Conservation (phyloP, 306 rosid species). For the Fragaria iinumae region DNA sequence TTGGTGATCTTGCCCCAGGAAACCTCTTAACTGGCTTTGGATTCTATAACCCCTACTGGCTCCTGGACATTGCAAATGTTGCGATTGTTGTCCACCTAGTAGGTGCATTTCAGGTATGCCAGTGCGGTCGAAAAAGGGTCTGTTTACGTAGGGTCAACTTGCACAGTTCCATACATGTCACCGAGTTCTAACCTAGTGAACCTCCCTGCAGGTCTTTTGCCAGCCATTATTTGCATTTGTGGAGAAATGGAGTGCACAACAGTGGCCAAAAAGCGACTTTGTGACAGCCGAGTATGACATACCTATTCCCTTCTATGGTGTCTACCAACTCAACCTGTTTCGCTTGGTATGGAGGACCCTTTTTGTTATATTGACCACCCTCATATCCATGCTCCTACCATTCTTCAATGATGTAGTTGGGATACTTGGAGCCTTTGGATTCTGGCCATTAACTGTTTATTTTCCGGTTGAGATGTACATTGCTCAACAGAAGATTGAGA, state of each 20-base stretch:
- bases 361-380: slow-evolving; percentile 56
- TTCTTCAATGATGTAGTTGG: slow-evolving; percentile 85
- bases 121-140: background rate
- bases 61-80: slow-evolving; percentile 64
- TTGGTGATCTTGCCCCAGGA: slow-evolving; percentile 63
- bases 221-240: slow-evolving; percentile 77
- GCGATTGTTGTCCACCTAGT: slow-evolving; percentile 69
- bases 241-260: slow-evolving; percentile 57
- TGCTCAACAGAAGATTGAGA: slow-evolving; percentile 50
- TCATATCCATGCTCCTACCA: slow-evolving; percentile 66
- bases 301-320: slow-evolving; percentile 45
- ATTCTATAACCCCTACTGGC: slow-evolving; percentile 77
- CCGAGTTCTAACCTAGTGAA: background rate
- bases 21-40: slow-evolving; percentile 81
- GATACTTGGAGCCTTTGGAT: slow-evolving; percentile 73
- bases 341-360: slow-evolving; percentile 62
- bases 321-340: slow-evolving; percentile 54
- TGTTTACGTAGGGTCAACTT: background rate
- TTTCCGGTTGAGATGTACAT: slow-evolving; percentile 78
- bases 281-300: slow-evolving; percentile 53
- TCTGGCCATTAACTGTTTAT: slow-evolving; percentile 75
- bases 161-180: background rate
- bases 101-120: slow-evolving; percentile 72
- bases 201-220: slow-evolving; percentile 44
- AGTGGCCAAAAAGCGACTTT: slow-evolving; percentile 47